A percentile compares a stretch with the other conserved stretches of the same genome.
phyloP scores from a whole-genome alignment of 257 asterid genomes.

The Nicotiana otophora region DNA sequence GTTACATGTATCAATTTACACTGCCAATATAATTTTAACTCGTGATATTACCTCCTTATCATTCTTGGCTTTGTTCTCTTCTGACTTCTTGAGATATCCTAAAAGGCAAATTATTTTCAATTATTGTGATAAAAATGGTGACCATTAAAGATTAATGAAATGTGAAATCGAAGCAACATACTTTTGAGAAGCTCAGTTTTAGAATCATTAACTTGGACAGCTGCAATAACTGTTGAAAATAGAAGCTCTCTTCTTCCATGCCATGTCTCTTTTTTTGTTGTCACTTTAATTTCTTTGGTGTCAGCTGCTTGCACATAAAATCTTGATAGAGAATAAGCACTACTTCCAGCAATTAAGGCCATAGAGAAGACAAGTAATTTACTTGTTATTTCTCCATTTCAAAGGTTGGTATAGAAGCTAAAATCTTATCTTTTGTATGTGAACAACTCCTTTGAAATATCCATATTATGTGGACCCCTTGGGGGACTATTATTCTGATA shows the following conservation, averaged over 20 bases:
- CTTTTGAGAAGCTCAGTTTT: conserved; percentile 65
- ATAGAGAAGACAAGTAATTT: conserved; percentile 13
- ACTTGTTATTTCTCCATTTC: neutral
- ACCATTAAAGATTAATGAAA: neutral
- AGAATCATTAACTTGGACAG: conserved; percentile 37
- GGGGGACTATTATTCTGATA: neutral
- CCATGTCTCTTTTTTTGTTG: conserved; percentile 12
- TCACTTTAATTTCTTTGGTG: conserved; percentile 16
- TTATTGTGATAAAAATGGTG: neutral
- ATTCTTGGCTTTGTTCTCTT: conserved; percentile 75
- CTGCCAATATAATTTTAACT: neutral
- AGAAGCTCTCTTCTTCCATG: conserved; percentile 55
- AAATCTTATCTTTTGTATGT: neutral
- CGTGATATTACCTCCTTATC: conserved; percentile 68
- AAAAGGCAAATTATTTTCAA: conserved; percentile 4
- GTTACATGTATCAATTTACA: no score
- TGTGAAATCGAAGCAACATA: conserved; percentile 13
- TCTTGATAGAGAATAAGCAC: conserved; percentile 14
- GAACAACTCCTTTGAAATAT: neutral
- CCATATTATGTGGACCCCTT: neutral
- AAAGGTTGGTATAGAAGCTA: neutral
- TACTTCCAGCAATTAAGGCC: conserved; percentile 31
- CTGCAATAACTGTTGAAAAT: conserved; percentile 30
- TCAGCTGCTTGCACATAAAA: conserved; percentile 20
- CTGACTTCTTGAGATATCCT: conserved; percentile 78